Evolutionary conservation across 1,284 basidiomycete species (phyloP).

Genomic region (Coniferiporia sulphurascens): DNA sequence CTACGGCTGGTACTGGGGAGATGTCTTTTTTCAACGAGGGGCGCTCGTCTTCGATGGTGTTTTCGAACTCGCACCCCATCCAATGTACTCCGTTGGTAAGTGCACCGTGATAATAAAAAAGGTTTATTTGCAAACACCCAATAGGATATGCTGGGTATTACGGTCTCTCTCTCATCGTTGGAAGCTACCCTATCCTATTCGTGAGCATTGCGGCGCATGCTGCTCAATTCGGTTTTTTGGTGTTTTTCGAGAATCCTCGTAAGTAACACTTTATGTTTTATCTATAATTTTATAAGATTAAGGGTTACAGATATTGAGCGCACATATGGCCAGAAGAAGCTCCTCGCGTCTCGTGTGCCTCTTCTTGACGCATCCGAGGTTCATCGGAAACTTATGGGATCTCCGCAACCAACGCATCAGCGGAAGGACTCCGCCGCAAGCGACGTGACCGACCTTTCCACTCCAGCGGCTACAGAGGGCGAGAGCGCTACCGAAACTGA

Average conservation of each 20-base stretch:
- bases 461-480: constrained; percentile 69
- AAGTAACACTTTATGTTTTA: constrained; percentile 29
- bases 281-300: neutral
- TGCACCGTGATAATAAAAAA: constrained; percentile 11
- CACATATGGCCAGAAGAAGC: constrained; percentile 84
- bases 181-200: constrained; percentile 89
- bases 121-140: neutral
- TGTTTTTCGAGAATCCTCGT: constrained; percentile 98
- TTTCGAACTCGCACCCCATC: constrained; percentile 88
- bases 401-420: constrained; percentile 12
- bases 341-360: constrained; percentile 79
- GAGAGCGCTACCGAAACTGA: constrained; percentile 66
- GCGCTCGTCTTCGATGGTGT: constrained; percentile 96
- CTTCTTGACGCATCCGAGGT: constrained; percentile 29
- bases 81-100: constrained; percentile 91
- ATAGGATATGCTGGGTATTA: constrained; percentile 95
- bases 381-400: neutral
- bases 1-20: constrained; percentile 97
- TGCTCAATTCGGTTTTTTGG: constrained; percentile 92
- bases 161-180: constrained; percentile 85
- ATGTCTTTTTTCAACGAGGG: constrained; percentile 92
- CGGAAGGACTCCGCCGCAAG: constrained; percentile 21
- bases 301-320: constrained; percentile 76
- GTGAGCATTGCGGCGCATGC: constrained; percentile 91
- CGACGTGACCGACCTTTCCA: constrained; percentile 32